Evolutionary conservation across 176 grass and related monocot genomes (phyloP).

Genomic region (Aechmea fasciata): DNA sequence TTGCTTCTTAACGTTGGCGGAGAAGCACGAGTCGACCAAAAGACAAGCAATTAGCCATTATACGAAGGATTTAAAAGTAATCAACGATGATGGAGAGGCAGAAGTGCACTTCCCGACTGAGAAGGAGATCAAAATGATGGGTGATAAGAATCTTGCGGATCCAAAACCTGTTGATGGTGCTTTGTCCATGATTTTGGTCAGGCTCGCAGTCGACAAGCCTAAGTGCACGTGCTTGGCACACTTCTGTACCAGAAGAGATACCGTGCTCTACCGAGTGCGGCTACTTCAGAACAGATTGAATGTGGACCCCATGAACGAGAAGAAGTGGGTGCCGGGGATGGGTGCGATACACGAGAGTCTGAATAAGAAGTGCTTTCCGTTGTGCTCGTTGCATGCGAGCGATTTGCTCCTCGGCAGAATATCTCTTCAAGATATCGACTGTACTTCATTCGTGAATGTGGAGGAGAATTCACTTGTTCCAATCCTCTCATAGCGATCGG

Average conservation of each 20-base stretch:
- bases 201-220: slow-evolving; percentile 48
- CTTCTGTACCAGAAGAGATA: slow-evolving; percentile 59
- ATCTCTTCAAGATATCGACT: slow-evolving; percentile 77
- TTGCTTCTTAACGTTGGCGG: slow-evolving; percentile 83
- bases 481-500: not conserved
- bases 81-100: slow-evolving; percentile 33
- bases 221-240: slow-evolving; percentile 47
- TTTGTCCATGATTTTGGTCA: slow-evolving; percentile 68
- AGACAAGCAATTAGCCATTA: slow-evolving; percentile 80
- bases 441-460: slow-evolving; percentile 60
- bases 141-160: slow-evolving; percentile 61
- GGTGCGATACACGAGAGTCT: slow-evolving; percentile 75
- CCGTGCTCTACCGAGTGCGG: slow-evolving; percentile 60
- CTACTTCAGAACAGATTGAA: slow-evolving; percentile 89
- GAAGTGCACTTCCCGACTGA: slow-evolving; percentile 73
- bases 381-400: slow-evolving; percentile 65
- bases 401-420: slow-evolving; percentile 79
- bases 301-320: slow-evolving; percentile 72
- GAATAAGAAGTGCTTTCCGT: slow-evolving; percentile 81
- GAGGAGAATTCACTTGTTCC: slow-evolving; percentile 13
- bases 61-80: slow-evolving; percentile 75
- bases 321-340: slow-evolving; percentile 70
- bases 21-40: slow-evolving; percentile 86
- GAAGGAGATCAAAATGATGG: slow-evolving; percentile 90
- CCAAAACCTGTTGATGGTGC: slow-evolving; percentile 70